A percentile compares a stretch with the other conserved stretches of the same genome.
Conservation (phyloP, 805 yeast genomes). For the Candida dajiaensis region DNA sequence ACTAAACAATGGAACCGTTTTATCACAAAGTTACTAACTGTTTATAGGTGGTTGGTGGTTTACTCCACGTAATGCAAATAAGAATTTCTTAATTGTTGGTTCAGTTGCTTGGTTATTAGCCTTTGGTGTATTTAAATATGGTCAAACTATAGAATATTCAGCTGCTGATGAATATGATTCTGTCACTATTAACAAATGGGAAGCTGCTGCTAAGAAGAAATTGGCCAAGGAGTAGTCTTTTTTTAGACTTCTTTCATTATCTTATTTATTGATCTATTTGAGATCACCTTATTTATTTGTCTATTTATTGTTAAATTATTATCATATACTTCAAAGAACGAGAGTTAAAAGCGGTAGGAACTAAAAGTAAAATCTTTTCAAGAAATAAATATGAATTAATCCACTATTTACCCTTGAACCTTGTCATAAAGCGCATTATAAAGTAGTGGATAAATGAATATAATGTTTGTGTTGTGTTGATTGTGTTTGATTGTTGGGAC, state of each 20-base stretch:
- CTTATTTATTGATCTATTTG: slow-evolving; percentile 1
- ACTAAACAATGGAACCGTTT: no score
- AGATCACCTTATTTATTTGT: slow-evolving; percentile 2
- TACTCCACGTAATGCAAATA: slow-evolving; percentile 20
- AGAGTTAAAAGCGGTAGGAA: neutral
- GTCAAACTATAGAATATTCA: slow-evolving; percentile 12
- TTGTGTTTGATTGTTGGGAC: no score
- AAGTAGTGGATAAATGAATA: neutral
- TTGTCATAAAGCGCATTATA: neutral
- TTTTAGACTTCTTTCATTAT: no score
- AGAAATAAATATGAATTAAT: neutral
- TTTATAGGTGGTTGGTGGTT: slow-evolving; percentile 23
- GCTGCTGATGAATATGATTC: slow-evolving; percentile 17
- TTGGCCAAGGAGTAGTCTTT: neutral
- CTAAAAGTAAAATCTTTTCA: no score
- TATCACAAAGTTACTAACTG: slow-evolving; percentile 10
- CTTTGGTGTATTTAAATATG: slow-evolving; percentile 13
- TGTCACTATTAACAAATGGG: slow-evolving; percentile 19
- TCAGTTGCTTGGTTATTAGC: slow-evolving; percentile 12
- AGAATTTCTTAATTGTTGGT: slow-evolving; percentile 13
- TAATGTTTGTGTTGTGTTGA: no score
- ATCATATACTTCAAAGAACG: slow-evolving; percentile 1
- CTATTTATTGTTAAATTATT: slow-evolving; percentile 3
- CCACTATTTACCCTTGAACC: neutral
- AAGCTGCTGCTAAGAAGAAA: slow-evolving; percentile 16